phyloP scores from a whole-genome alignment of 495 filamentous ascomycete genomes.

The Penicillium lividum region DNA sequence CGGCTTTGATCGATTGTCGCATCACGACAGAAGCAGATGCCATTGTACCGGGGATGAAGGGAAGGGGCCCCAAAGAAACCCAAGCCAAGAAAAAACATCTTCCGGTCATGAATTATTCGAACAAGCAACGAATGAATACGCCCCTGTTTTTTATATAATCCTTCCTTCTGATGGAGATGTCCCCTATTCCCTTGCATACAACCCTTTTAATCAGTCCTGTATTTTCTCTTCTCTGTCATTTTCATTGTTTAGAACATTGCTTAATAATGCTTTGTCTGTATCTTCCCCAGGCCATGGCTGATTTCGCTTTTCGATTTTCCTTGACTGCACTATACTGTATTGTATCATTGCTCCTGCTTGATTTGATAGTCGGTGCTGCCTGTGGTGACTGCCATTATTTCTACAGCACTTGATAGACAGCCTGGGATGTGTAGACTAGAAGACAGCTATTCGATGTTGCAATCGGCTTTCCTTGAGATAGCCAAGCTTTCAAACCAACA shows the following conservation, averaged over 20 bases:
- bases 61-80: conserved; percentile 12
- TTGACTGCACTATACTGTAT: neutral
- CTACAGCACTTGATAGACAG: too few relatives aligned
- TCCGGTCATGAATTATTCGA: conserved; percentile 32
- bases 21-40: conserved; percentile 4
- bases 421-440: too few relatives aligned
- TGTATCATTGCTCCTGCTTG: neutral
- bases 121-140: conserved; percentile 37
- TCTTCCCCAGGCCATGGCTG: conserved; percentile 12
- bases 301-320: conserved; percentile 4
- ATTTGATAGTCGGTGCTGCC: too few relatives aligned
- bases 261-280: conserved; percentile 18
- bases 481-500: too few relatives aligned
- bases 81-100: conserved; percentile 9
- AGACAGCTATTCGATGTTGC: too few relatives aligned
- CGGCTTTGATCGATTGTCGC: conserved; percentile 3
- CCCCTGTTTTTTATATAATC: conserved; percentile 25
- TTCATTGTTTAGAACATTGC: conserved; percentile 25
- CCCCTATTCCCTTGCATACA: conserved; percentile 17
- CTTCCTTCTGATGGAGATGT: conserved; percentile 2
- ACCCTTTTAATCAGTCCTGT: conserved; percentile 11
- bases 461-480: too few relatives aligned
- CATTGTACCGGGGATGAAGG: conserved; percentile 3
- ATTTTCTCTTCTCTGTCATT: conserved; percentile 23
- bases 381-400: too few relatives aligned